Evolutionary conservation across 2,329 filamentous ascomycete genomes (phyloP).

Genomic region (Karstenula rhodostoma): DNA sequence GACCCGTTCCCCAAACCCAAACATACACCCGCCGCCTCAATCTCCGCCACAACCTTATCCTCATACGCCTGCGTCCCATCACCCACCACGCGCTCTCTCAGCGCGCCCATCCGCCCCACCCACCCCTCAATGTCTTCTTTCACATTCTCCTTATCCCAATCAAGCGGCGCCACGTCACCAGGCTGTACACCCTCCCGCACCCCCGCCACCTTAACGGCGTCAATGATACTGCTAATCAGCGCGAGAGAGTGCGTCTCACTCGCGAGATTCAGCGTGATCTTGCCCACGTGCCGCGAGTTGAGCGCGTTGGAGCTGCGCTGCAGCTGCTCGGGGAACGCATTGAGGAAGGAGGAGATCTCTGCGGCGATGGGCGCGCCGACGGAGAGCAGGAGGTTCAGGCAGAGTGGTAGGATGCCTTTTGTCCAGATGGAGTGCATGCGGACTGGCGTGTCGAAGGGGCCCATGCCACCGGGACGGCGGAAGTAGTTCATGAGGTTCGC

Average conservation of each 20-base stretch:
- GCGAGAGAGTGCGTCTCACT: constrained; percentile 82
- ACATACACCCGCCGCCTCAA: constrained; percentile 48
- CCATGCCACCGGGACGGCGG: constrained; percentile 71
- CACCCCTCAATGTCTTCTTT: constrained; percentile 87
- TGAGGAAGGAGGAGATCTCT: constrained; percentile 86
- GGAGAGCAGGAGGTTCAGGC: constrained; percentile 84
- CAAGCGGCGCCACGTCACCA: constrained; percentile 72
- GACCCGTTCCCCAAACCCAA: constrained; percentile 35
- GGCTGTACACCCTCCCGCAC: constrained; percentile 58
- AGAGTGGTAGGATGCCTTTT: constrained; percentile 84
- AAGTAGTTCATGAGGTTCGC: constrained; percentile 82
- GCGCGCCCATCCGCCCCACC: constrained; percentile 71
- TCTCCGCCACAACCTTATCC: constrained; percentile 70
- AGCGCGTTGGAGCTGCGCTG: constrained; percentile 73
- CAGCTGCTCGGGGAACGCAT: constrained; percentile 85
- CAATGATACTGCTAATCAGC: constrained; percentile 76
- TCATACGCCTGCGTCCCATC: constrained; percentile 78
- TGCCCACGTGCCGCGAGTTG: constrained; percentile 62
- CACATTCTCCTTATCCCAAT: constrained; percentile 76
- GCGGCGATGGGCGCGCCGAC: constrained; percentile 82
- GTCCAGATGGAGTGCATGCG: constrained; percentile 91
- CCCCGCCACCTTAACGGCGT: constrained; percentile 65
- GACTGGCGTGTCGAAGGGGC: constrained; percentile 78
- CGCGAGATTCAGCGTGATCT: constrained; percentile 75
- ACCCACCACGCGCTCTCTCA: constrained; percentile 75